Percentiles rank a stretch among this genome's conserved stretches.
Conservation (phyloP, 2,329 filamentous ascomycete species). For the Grosmannia serpens region DNA sequence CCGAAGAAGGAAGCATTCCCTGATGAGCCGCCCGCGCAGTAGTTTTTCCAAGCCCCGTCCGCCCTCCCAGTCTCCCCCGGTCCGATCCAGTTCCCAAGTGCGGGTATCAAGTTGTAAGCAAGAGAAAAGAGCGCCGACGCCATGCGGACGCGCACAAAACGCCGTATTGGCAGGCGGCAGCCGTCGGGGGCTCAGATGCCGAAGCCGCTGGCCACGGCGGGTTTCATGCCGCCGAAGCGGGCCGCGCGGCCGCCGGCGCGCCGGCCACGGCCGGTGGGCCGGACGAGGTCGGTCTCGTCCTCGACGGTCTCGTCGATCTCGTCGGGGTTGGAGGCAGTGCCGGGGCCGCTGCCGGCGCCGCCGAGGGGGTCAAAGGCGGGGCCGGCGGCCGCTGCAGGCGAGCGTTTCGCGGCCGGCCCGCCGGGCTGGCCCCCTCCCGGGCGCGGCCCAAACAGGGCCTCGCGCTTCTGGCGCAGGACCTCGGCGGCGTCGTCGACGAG, state of each 20-base stretch:
- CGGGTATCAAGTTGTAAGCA: neutral
- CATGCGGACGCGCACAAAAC: neutral
- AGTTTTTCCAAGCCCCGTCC: neutral
- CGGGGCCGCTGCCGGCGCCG: neutral
- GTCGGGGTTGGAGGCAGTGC: neutral
- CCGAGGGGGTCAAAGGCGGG: neutral
- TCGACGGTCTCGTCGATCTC: neutral
- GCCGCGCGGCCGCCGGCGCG: neutral
- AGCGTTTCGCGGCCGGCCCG: neutral
- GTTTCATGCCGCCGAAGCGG: neutral
- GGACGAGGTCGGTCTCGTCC: neutral
- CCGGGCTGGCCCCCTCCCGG: neutral
- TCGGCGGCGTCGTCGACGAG: slow-evolving; percentile 36
- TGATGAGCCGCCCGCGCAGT: no score
- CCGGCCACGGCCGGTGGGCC: neutral
- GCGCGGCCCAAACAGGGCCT: slow-evolving; percentile 31
- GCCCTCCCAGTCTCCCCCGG: neutral
- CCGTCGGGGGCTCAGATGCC: neutral
- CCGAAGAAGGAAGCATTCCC: no score
- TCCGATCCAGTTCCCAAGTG: neutral
- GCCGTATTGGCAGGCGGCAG: neutral
- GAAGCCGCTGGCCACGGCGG: neutral
- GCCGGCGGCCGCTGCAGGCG: neutral
- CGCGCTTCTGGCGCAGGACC: slow-evolving; percentile 33
- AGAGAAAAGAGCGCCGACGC: neutral